Evolutionary conservation across 2,329 filamentous ascomycete genomes (phyloP).

Genomic region (Incumbomyces delicatus): DNA sequence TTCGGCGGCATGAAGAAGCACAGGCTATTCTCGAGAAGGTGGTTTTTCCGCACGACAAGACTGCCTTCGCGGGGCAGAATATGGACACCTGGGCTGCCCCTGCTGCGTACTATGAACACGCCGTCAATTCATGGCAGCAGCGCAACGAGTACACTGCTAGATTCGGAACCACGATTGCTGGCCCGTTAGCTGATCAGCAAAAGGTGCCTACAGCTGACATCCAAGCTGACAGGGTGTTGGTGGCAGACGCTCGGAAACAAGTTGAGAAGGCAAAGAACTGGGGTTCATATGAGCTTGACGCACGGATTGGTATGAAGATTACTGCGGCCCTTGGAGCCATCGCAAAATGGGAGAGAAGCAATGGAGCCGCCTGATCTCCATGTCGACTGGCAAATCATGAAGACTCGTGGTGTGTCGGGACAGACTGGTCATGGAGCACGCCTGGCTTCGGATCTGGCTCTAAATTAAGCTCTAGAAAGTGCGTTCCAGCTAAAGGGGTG

Average conservation of each 20-base stretch:
- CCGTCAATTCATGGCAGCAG: conserved; percentile 69
- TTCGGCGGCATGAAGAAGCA: conserved; percentile 56
- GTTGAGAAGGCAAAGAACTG: conserved; percentile 49
- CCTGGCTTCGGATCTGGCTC: background rate
- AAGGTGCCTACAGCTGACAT: conserved; percentile 8
- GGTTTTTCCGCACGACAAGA: conserved; percentile 50
- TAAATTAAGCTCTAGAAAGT: conserved; percentile 38
- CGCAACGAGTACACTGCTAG: conserved; percentile 28
- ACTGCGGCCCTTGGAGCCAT: conserved; percentile 37
- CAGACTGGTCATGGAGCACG: no score
- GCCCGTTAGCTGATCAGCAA: conserved; percentile 11
- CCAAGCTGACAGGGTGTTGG: conserved; percentile 28
- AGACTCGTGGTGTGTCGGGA: no score
- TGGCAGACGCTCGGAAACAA: conserved; percentile 46
- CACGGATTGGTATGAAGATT: conserved; percentile 42
- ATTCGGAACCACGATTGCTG: conserved; percentile 23
- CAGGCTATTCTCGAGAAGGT: conserved; percentile 51
- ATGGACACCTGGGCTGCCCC: conserved; percentile 57
- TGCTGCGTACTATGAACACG: conserved; percentile 77
- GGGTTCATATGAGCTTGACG: conserved; percentile 54
- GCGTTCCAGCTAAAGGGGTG: conserved; percentile 43
- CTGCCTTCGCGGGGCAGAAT: conserved; percentile 41
- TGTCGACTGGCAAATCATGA: background rate
- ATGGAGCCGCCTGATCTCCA: conserved; percentile 3
- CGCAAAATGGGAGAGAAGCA: conserved; percentile 31